These are phyloP conservation scores for Phytophthora foliorum DNA, from an alignment of 352 stramenopile genomes.

Conservation along the genomic window DNA sequence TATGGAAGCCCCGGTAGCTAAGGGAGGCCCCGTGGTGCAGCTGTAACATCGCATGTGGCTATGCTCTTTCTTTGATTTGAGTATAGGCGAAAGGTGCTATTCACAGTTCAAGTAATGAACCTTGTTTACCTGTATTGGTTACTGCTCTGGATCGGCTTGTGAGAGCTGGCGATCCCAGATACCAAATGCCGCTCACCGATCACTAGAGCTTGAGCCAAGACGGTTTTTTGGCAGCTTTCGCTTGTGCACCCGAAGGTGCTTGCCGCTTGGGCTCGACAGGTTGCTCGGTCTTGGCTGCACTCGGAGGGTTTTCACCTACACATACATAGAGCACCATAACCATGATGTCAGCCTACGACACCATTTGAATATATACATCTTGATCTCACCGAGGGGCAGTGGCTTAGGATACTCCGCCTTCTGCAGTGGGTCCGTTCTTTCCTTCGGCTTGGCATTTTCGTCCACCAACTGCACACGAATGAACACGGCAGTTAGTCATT, in stretches of 20 bases:
- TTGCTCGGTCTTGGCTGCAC: slow-evolving; percentile 22
- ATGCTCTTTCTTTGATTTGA: slow-evolving; percentile 19
- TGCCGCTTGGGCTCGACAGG: slow-evolving; percentile 43
- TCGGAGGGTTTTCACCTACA: slow-evolving; percentile 37
- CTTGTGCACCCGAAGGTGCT: slow-evolving; percentile 26
- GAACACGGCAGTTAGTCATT: slow-evolving; percentile 13
- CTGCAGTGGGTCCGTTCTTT: slow-evolving; percentile 32
- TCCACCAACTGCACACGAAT: slow-evolving; percentile 39
- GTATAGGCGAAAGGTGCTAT: slow-evolving; percentile 15
- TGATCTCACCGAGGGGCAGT: slow-evolving; percentile 48
- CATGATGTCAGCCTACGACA: slow-evolving; percentile 17
- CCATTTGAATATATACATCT: background rate
- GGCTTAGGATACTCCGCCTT: slow-evolving; percentile 58
- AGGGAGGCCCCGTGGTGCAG: slow-evolving; percentile 1
- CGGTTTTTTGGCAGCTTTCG: slow-evolving; percentile 70
- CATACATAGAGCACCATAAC: background rate
- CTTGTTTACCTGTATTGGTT: background rate
- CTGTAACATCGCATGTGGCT: slow-evolving; percentile 14
- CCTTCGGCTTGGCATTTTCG: slow-evolving; percentile 53
- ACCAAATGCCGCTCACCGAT: background rate
- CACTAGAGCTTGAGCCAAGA: slow-evolving; percentile 79
- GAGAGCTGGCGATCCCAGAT: too few species aligned
- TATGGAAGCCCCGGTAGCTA: slow-evolving; percentile 1
- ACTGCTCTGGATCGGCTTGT: background rate
- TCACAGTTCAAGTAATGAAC: slow-evolving; percentile 21